Base-by-base conservation (phyloP, 2,329 filamentous ascomycete genomes). In the Graphilbum sp. region DNA sequence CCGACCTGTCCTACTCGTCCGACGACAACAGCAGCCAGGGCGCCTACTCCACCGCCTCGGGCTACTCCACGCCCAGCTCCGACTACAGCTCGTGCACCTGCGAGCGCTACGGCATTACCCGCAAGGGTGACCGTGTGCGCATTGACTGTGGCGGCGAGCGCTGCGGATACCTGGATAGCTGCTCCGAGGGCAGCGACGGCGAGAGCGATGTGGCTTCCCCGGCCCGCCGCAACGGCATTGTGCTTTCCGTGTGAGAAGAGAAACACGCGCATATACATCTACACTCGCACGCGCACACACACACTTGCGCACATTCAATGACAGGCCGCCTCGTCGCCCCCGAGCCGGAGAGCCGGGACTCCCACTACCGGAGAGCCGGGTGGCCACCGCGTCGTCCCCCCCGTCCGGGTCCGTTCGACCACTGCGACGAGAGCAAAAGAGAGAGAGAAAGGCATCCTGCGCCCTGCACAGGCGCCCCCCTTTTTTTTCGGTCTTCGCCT, bases 21-120 rank as follows among this genome's bases (percentile, higher is more conserved):
- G 79, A 79, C 68, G 79, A 72, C 61, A 82, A 76, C 43, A 78
- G 73, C 45, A 39, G 39, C 39, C 24, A 35, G 16, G 35, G 41
- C n/a, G 75, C 79, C 52, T 80, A 64, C 61, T 87, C 76, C 29
- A 79, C 75, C 43, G 67, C 80, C 49, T 78, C 79, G 39, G 80
- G 78, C 50, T 87, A 84, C 59, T 85, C 83, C 67, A 82, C 77
- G 44, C 80, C 80, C 45, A 69, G 69, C 60, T 85, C 80, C 37
- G 81, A 80, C 52, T 76, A 75, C 62, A 78, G 71, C 53, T 72
- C 70, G 57, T 96, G 90, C 75, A 86, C 79, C 47, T 96, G 88
- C 64, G 85, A 95, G 61, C 83, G 87, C 64, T 95, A 90, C 66
- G 88, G 87, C 51, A 93, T 96, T 67, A 95, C 87, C 47, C 82